phyloP scores from a whole-genome alignment of 352 stramenopile genomes.

The Pythium aristosporum region DNA sequence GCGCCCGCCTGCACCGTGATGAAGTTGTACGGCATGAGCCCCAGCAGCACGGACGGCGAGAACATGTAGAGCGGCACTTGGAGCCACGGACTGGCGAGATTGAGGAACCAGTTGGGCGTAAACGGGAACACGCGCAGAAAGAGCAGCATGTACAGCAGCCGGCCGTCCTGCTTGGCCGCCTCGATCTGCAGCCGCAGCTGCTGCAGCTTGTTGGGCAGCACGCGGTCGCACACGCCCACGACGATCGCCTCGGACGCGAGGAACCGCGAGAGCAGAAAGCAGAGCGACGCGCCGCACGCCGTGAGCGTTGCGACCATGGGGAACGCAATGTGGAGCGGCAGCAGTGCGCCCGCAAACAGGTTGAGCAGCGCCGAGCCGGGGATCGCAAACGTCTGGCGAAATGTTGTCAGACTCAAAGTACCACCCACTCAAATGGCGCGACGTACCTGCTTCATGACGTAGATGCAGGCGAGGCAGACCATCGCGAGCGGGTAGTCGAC shows the following conservation, averaged over 20 bases:
- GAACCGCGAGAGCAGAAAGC: constrained; percentile 67
- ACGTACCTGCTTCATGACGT: constrained; percentile 81
- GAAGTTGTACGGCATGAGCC: constrained; percentile 83
- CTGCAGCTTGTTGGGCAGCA: constrained; percentile 60
- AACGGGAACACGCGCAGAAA: constrained; percentile 83
- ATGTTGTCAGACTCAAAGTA: not conserved
- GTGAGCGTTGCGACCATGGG: constrained; percentile 66
- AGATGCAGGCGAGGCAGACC: constrained; percentile 64
- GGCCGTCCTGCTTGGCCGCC: constrained; percentile 37
- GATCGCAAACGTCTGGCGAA: constrained; percentile 83
- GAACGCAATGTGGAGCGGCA: constrained; percentile 64
- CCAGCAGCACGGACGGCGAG: constrained; percentile 57
- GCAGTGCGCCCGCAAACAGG: constrained; percentile 64
- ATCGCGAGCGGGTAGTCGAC: constrained; percentile 69
- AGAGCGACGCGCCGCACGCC: constrained; percentile 66
- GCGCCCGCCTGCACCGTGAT: constrained; percentile 75
- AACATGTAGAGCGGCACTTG: constrained; percentile 69
- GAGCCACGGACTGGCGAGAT: constrained; percentile 77
- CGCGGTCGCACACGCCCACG: constrained; percentile 50
- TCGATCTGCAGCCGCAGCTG: constrained; percentile 56
- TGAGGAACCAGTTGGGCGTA: constrained; percentile 86
- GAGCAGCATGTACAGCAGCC: constrained; percentile 63
- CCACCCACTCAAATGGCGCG: not conserved
- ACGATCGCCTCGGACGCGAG: constrained; percentile 63
- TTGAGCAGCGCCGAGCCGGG: constrained; percentile 76